Base-by-base conservation (phyloP, 2,329 filamentous ascomycete genomes). In the Sporothrix curviconia region DNA sequence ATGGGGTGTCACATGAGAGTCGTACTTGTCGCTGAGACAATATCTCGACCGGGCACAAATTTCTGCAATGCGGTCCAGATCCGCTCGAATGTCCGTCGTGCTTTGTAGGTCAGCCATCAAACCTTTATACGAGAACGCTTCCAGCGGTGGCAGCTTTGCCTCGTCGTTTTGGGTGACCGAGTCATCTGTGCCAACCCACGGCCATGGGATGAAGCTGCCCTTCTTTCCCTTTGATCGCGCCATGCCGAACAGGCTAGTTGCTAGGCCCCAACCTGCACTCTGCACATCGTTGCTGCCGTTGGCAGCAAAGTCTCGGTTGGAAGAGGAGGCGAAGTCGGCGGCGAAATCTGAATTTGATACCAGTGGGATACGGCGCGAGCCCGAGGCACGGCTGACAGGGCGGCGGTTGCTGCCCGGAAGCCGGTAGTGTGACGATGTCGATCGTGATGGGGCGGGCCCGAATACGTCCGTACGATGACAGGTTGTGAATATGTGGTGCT, bases 1-100 rank as follows among this genome's bases (percentile, higher is more conserved):
- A 63, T 85, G 83, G 14, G 83, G 83, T 12, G 79, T 73, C 59
- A 85, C 80, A 63, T 86, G 83, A 7, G 84, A 81, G 64, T 85
- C 83, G 64, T 86, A 85, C 65, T 86, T 83, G 66, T 85, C 84
- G 68, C 82, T 85, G 53, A 86, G 67, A 40, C 82, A 85, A 67
- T 85, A 86, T 43, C 80, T 77, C 12, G 82, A 85, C 34, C 80
- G 76, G 37, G 83, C 83, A 69, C 83, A 86, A 32, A 86, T 86
- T 67, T 86, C 83, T 11, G 83, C 83, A 64, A 86, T 86, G 40
- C 81, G 78, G 60, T 86, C 82, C 51, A 86, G 71, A 64, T 85
- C 81, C 12, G 81, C 74, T 53, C 75, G 75, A 59, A 85, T 81
- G 58, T 79, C 75, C 50, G 70, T 70, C 6, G 69, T 70, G 4